Evolutionary conservation across 345 rosid species (phyloP), one percentile per base, ranked within the genome.

Genomic region (Anastatica hierochuntica): DNA sequence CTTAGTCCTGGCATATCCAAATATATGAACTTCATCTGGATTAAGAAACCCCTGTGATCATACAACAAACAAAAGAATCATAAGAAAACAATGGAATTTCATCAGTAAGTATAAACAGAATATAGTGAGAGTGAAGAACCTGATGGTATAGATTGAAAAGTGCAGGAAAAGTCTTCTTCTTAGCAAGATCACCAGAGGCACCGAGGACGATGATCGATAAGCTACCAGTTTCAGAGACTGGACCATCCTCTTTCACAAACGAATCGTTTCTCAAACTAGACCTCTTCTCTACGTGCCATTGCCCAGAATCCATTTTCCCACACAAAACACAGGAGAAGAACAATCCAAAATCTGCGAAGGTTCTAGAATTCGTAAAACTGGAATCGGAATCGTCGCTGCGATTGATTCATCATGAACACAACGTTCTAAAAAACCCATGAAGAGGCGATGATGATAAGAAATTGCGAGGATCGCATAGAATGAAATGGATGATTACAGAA

Each of bases 151-250:
- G 79, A 16, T 96, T 92, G 43, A 94, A 94, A 64, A 94, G 99
- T 2, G 97, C 99, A 60, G 97, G 99, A 64, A 94, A 94, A 64
- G 90, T 94, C 84, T 88, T 94, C 72, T 94, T 94, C 82, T 94
- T 88, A 20, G 99, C 99, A 63, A 94, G 99, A 77, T 94, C 99
- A 64, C 97, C 99, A 23, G 95, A 94, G 16, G 99, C 97, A 65
- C 97, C 99, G 45, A 94, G 94, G 2, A 94, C 87, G 9, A 85
- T 68, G 26, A 94, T 79, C 8, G 97, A 85, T 51, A 92, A 88
- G 69, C 94, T 77, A 20, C 99, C 97, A 40, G 79, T 74, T 76
- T 83, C 98, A 3, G 66, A 43, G 51, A 56, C 78, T 60, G 37
- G 24, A 30, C 71, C 90, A 2, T 54, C 10, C 19, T 80, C 86